These are phyloP conservation scores for Plenodomus tracheiphilus DNA, from an alignment of 2,329 filamentous ascomycete species.

Conservation along the genomic window DNA sequence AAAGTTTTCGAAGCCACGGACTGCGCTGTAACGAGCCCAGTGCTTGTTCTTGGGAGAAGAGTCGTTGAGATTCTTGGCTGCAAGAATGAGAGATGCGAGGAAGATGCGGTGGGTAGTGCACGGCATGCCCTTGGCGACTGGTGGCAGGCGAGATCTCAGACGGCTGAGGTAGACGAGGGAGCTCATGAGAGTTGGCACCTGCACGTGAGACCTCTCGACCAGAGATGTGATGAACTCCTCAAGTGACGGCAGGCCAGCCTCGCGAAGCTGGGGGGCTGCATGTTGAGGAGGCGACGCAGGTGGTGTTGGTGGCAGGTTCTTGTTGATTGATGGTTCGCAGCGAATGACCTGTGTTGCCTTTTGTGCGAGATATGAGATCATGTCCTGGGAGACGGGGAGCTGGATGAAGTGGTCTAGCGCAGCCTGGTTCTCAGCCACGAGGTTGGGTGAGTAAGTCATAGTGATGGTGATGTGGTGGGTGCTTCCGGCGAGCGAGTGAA, in stretches of 20 bases:
- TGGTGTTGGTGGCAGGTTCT: slow-evolving; percentile 60
- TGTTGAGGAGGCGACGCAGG: slow-evolving; percentile 62
- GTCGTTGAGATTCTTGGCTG: slow-evolving; percentile 98
- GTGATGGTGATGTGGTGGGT: slow-evolving; percentile 18
- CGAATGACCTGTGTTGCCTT: slow-evolving; percentile 79
- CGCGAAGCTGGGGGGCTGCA: slow-evolving; percentile 52
- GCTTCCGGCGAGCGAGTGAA: slow-evolving; percentile 13
- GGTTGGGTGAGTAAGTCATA: slow-evolving; percentile 52
- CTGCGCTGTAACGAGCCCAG: slow-evolving; percentile 91
- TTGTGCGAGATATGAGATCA: slow-evolving; percentile 76
- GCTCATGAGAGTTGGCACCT: slow-evolving; percentile 96
- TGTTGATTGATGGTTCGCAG: slow-evolving; percentile 64
- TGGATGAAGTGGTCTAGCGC: slow-evolving; percentile 82
- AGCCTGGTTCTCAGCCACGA: slow-evolving; percentile 63
- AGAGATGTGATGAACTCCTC: slow-evolving; percentile 91
- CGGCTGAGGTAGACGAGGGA: slow-evolving; percentile 90
- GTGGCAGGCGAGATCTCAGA: slow-evolving; percentile 81
- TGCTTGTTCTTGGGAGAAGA: slow-evolving; percentile 99
- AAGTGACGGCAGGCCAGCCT: slow-evolving; percentile 69
- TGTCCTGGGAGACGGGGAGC: slow-evolving; percentile 71
- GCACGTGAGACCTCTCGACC: slow-evolving; percentile 90
- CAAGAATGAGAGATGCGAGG: slow-evolving; percentile 78
- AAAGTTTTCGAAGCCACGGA: slow-evolving; percentile 74
- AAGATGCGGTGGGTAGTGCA: slow-evolving; percentile 99
- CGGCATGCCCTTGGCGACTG: slow-evolving; percentile 92